Conservation (phyloP, 2,329 filamentous ascomycete species). For the Penicillium sp. region DNA sequence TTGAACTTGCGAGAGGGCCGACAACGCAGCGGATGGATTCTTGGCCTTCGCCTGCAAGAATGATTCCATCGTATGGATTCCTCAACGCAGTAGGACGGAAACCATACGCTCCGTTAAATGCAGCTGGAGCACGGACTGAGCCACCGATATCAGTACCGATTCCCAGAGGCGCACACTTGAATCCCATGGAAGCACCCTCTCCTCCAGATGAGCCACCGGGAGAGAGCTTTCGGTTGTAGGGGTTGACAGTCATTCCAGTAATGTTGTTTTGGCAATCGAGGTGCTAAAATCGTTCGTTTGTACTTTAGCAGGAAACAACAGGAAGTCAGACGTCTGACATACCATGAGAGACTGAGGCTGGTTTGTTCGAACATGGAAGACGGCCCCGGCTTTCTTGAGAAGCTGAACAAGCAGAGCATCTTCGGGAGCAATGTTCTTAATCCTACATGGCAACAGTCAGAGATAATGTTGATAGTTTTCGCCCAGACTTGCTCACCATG, state of each 20-base stretch:
- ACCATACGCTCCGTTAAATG: background rate
- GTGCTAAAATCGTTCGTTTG: conserved; percentile 18
- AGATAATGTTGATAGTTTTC: background rate
- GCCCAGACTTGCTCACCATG: conserved; percentile 24
- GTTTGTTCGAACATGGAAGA: conserved; percentile 42
- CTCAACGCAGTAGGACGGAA: background rate
- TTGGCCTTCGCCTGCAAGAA: background rate
- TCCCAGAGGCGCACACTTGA: conserved; percentile 30
- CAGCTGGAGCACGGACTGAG: background rate
- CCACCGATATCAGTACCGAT: conserved; percentile 40
- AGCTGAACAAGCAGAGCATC: conserved; percentile 38
- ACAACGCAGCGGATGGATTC: background rate
- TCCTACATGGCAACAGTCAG: conserved; percentile 18
- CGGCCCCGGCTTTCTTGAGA: conserved; percentile 40
- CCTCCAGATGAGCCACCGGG: conserved; percentile 31
- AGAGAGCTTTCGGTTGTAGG: conserved; percentile 30
- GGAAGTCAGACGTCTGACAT: background rate
- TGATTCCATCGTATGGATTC: background rate
- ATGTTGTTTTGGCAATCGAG: conserved; percentile 43
- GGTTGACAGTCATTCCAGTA: conserved; percentile 41
- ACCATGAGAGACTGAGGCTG: conserved; percentile 41
- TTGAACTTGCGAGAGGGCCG: background rate
- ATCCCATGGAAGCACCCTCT: conserved; percentile 34
- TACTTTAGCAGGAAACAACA: background rate
- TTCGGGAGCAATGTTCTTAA: conserved; percentile 32